Percentiles rank a stretch among this genome's conserved stretches.
Conservation (phyloP, 1,139 yeast genomes). For the Kodamaea ohmeri region DNA sequence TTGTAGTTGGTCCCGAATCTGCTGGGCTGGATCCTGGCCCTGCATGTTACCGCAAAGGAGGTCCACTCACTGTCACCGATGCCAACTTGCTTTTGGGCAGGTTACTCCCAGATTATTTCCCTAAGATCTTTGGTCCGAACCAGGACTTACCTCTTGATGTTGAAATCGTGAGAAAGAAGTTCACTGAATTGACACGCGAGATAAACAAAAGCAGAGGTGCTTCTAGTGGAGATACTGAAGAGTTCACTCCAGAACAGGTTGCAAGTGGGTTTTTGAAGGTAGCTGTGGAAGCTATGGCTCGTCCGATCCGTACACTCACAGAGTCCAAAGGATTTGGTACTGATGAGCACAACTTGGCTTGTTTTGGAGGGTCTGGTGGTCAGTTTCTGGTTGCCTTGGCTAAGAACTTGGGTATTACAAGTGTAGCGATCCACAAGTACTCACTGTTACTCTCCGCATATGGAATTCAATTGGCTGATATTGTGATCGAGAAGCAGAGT, state of each 20-base stretch:
- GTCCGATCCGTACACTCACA: conserved; percentile 45
- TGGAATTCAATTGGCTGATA: conserved; percentile 45
- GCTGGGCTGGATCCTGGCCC: conserved; percentile 52
- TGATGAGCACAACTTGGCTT: conserved; percentile 41
- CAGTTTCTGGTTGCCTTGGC: conserved; percentile 43
- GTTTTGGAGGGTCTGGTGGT: conserved; percentile 50
- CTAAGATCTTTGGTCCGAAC: conserved; percentile 44
- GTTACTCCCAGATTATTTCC: conserved; percentile 40
- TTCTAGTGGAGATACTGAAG: conserved; percentile 1
- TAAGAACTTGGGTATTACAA: conserved; percentile 36
- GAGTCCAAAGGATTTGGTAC: conserved; percentile 45
- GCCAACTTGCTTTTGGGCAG: conserved; percentile 44
- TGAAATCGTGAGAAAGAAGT: conserved; percentile 29
- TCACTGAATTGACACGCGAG: conserved; percentile 30
- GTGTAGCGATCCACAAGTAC: conserved; percentile 44
- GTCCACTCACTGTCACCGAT: conserved; percentile 48
- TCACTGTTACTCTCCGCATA: conserved; percentile 46
- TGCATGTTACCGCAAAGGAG: conserved; percentile 46
- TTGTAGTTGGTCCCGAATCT: conserved; percentile 48
- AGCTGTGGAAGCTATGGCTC: conserved; percentile 47
- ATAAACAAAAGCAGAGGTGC: conserved; percentile 26
- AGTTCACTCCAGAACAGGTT: conserved; percentile 35
- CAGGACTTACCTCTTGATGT: conserved; percentile 40
- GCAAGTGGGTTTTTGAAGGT: conserved; percentile 45
- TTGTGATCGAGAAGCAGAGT: conserved; percentile 60